Evolutionary conservation across 495 filamentous ascomycete species (phyloP).

Genomic region (Neurospora sp.): DNA sequence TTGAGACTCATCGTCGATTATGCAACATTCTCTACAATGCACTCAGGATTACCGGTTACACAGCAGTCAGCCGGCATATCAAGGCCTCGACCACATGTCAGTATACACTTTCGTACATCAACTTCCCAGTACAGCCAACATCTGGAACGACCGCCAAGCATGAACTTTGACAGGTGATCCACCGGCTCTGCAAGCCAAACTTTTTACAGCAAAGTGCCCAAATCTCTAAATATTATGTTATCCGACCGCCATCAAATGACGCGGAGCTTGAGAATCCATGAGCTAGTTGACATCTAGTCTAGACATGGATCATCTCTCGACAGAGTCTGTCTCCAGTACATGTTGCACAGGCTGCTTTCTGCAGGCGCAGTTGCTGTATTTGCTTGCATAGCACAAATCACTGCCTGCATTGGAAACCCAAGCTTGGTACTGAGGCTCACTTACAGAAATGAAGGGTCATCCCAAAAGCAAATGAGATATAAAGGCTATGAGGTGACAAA

Average conservation of each 20-base stretch:
- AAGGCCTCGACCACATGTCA: not conserved
- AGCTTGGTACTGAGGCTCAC: not conserved
- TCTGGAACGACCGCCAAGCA: not conserved
- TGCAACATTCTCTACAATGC: not conserved
- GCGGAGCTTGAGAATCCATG: not conserved
- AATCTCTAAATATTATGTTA: not conserved
- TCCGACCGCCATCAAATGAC: not conserved
- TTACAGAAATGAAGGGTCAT: not conserved
- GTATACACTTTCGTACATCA: not conserved
- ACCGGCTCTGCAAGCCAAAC: not conserved
- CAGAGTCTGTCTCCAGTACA: not conserved
- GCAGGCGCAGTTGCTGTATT: not conserved
- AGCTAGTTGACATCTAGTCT: not conserved
- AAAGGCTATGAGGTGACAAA: not conserved
- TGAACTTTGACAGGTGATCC: not conserved
- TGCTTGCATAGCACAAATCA: too few relatives aligned
- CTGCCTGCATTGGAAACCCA: not conserved
- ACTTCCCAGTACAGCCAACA: not conserved
- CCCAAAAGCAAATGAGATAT: not conserved
- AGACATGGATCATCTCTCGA: not conserved
- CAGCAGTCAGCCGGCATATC: not conserved
- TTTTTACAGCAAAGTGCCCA: not conserved
- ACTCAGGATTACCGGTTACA: not conserved
- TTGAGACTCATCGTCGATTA: not conserved
- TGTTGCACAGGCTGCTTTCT: not conserved